Percentiles rank a stretch among this genome's conserved stretches.
Conservation (phyloP, 176 grass and related monocot genomes). For the Aegilops tauschii region DNA sequence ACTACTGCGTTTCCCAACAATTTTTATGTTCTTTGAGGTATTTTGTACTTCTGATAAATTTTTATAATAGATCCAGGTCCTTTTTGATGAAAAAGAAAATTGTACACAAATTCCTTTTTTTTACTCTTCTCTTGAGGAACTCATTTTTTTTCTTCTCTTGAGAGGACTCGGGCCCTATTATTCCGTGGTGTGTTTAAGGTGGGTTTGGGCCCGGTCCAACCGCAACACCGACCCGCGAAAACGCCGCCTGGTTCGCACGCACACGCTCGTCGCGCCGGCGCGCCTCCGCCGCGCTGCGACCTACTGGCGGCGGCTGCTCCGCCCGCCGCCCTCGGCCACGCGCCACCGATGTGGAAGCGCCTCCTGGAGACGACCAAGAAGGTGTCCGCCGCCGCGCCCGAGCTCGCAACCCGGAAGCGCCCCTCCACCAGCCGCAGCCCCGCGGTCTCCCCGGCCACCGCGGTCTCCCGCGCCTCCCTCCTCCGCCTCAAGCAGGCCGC, state of each 20-base stretch:
- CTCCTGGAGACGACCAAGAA: constrained; percentile 38
- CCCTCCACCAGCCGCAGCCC: background rate
- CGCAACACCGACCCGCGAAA: constrained; percentile 11
- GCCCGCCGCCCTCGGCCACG: background rate
- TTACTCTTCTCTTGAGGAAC: background rate
- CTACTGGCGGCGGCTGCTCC: constrained; percentile 25
- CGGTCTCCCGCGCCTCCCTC: constrained; percentile 27
- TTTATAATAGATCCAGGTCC: too few relatives aligned
- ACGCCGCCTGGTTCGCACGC: background rate
- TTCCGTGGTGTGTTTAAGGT: background rate
- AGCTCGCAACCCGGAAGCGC: constrained; percentile 38
- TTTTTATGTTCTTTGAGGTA: too few relatives aligned
- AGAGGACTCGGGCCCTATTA: background rate
- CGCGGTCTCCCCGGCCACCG: constrained; percentile 15
- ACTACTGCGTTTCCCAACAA: too few relatives aligned
- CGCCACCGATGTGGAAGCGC: constrained; percentile 42
- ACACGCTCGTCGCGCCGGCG: background rate
- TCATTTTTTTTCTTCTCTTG: background rate
- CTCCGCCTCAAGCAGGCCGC: constrained; percentile 50
- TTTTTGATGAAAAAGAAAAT: too few relatives aligned
- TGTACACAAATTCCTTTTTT: background rate
- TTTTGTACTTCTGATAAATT: too few relatives aligned
- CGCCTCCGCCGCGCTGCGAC: background rate
- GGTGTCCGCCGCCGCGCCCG: background rate
- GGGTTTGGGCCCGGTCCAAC: background rate